Evolutionary conservation across 192 early-diverging fungal species (phyloP).

Genomic region (Coemansia sp.): DNA sequence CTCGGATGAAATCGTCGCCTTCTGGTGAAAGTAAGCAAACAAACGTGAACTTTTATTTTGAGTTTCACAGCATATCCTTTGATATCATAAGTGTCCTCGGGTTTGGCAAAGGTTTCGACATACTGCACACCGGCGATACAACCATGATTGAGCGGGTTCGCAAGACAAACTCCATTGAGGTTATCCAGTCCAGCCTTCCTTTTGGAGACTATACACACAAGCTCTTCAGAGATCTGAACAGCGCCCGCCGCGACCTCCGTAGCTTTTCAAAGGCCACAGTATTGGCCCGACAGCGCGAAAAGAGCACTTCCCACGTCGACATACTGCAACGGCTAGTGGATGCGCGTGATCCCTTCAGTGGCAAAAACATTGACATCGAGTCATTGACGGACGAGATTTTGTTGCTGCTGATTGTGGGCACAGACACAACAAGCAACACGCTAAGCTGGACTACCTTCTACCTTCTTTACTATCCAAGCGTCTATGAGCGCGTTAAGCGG

Average conservation of each 20-base stretch:
- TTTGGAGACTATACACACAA: slow-evolving; percentile 9
- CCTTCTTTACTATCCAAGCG: slow-evolving; percentile 32
- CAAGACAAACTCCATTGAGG: slow-evolving; percentile 20
- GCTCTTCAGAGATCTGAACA: slow-evolving; percentile 8
- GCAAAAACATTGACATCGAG: slow-evolving; percentile 11
- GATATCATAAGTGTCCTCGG: slow-evolving; percentile 44
- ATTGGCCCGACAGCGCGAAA: background rate
- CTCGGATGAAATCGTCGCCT: background rate
- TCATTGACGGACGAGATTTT: slow-evolving; percentile 23
- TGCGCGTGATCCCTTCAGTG: slow-evolving; percentile 36
- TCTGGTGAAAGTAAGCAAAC: background rate
- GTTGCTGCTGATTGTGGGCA: slow-evolving; percentile 40
- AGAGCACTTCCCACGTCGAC: slow-evolving; percentile 9
- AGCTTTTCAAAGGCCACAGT: background rate
- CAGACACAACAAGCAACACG: slow-evolving; percentile 55
- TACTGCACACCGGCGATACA: slow-evolving; percentile 20
- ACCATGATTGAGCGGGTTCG: slow-evolving; percentile 24
- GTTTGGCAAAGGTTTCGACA: slow-evolving; percentile 29
- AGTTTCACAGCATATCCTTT: slow-evolving; percentile 31
- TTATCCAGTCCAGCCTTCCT: slow-evolving; percentile 9
- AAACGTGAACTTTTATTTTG: slow-evolving; percentile 38
- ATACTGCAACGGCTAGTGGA: slow-evolving; percentile 52
- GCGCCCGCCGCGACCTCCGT: background rate
- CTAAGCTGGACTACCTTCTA: slow-evolving; percentile 39
- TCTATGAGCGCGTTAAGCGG: slow-evolving; percentile 18